phyloP scores from a whole-genome alignment of 2,329 filamentous ascomycete species.

The Fusarium abutilonis region DNA sequence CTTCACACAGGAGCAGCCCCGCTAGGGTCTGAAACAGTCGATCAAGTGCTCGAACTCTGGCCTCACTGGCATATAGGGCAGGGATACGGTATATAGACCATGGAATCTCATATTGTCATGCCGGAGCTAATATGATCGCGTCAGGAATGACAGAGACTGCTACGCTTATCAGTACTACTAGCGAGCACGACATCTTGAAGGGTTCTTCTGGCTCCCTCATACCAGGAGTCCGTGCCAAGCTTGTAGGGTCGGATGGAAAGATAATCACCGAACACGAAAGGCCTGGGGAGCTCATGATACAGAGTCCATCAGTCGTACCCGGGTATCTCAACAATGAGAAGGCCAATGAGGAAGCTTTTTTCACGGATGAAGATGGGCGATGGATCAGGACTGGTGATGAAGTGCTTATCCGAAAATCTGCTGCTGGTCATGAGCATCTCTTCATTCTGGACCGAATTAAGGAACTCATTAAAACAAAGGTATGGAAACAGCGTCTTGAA shows the following conservation, averaged over 20 bases:
- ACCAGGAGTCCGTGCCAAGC: slow-evolving; percentile 70
- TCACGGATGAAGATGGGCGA: slow-evolving; percentile 19
- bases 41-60: slow-evolving; percentile 68
- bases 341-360: slow-evolving; percentile 34
- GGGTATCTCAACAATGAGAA: slow-evolving; percentile 85
- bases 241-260: slow-evolving; percentile 73
- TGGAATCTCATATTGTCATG: not conserved
- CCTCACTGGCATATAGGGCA: slow-evolving; percentile 72
- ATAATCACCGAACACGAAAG: slow-evolving; percentile 72
- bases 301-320: slow-evolving; percentile 58
- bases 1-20: slow-evolving; percentile 83
- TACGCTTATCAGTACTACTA: slow-evolving; percentile 72
- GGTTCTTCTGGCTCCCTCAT: slow-evolving; percentile 78
- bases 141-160: slow-evolving; percentile 73
- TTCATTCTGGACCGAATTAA: slow-evolving; percentile 32
- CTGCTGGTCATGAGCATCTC: no score
- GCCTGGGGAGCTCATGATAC: slow-evolving; percentile 81
- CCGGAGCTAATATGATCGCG: not conserved
- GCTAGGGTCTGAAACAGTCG: slow-evolving; percentile 74
- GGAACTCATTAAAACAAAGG: slow-evolving; percentile 67
- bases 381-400: slow-evolving; percentile 46
- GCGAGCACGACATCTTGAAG: slow-evolving; percentile 70
- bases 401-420: no score
- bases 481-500: not conserved
- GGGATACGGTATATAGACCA: slow-evolving; percentile 64